Percentiles rank a stretch among this genome's conserved stretches.
These are phyloP conservation scores for Grosmannia penicillata DNA, from an alignment of 2,329 filamentous ascomycete species.

Conservation along the genomic window DNA sequence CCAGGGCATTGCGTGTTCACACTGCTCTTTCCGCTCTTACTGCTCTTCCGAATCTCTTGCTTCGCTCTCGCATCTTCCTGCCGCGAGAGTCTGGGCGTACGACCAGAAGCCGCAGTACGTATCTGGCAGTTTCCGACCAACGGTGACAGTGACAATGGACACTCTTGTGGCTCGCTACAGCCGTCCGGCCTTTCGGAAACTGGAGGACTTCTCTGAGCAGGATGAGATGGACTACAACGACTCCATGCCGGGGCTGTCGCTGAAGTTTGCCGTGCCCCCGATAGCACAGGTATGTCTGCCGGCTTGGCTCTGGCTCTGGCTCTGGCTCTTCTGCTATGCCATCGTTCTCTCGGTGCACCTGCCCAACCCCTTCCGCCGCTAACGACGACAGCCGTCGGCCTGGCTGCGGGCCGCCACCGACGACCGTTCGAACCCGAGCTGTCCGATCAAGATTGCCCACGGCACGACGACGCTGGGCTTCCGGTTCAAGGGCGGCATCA, in stretches of 20 bases:
- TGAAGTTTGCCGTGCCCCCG: constrained; percentile 91
- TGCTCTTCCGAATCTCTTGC: not conserved
- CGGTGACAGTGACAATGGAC: constrained; percentile 50
- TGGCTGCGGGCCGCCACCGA: constrained; percentile 97
- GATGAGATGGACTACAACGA: constrained; percentile 62
- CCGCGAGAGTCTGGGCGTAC: no score
- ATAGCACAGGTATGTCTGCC: constrained; percentile 69
- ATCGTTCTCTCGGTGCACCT: constrained; percentile 4
- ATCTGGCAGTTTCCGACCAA: no score
- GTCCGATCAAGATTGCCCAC: constrained; percentile 98
- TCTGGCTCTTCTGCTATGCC: constrained; percentile 16
- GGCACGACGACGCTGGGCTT: constrained; percentile 96
- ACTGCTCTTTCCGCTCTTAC: not conserved
- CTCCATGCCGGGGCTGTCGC: constrained; percentile 59
- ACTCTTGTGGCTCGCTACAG: constrained; percentile 86
- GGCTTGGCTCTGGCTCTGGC: no score
- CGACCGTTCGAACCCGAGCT: constrained; percentile 90
- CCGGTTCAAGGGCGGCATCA: constrained; percentile 95
- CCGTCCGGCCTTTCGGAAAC: constrained; percentile 55
- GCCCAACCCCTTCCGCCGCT: no score
- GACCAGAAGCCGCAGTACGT: no score
- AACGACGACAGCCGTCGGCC: constrained; percentile 54
- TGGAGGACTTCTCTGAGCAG: constrained; percentile 57
- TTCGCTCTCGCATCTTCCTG: not conserved
- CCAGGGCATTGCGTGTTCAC: no score